These are phyloP conservation scores for Plasmodium adleri DNA, from an alignment of 169 alveolate species.

Conservation along the genomic window DNA sequence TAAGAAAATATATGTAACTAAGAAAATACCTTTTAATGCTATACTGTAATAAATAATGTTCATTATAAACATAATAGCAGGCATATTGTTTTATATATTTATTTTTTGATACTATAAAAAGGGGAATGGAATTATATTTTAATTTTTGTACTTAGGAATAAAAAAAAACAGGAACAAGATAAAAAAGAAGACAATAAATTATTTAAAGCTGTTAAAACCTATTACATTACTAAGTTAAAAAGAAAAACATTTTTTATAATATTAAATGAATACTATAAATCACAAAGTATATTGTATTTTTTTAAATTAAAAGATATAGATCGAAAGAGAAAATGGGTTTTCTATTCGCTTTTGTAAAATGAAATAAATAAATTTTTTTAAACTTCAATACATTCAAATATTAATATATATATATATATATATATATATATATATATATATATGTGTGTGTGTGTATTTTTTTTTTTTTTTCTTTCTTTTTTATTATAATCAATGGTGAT, in stretches of 20 bases:
- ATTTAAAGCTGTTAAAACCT: constrained; percentile 46
- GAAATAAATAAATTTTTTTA: background rate
- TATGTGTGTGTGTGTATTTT: background rate
- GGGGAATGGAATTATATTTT: background rate
- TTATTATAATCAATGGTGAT: constrained; percentile 11
- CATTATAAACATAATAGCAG: no score
- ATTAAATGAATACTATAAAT: constrained; percentile 47
- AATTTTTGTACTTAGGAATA: constrained; percentile 15
- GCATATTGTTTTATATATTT: no score
- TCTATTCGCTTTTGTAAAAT: constrained; percentile 39
- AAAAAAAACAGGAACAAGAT: constrained; percentile 52
- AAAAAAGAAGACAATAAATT: constrained; percentile 41
- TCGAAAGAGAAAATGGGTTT: constrained; percentile 48
- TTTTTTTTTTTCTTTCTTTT: background rate
- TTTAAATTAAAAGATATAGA: constrained; percentile 41
- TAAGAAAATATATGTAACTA: constrained; percentile 27
- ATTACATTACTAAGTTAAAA: constrained; percentile 33
- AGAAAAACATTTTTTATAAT: constrained; percentile 38
- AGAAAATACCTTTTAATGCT: constrained; percentile 53
- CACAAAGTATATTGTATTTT: constrained; percentile 42
- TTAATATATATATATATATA: constrained; percentile 2
- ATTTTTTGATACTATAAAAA: no score
- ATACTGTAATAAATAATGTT: constrained; percentile 30
- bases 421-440: background rate
- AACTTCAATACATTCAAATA: no score